Evolutionary conservation across 805 yeast genomes (phyloP).

Genomic region (Candida dajiaensis): DNA sequence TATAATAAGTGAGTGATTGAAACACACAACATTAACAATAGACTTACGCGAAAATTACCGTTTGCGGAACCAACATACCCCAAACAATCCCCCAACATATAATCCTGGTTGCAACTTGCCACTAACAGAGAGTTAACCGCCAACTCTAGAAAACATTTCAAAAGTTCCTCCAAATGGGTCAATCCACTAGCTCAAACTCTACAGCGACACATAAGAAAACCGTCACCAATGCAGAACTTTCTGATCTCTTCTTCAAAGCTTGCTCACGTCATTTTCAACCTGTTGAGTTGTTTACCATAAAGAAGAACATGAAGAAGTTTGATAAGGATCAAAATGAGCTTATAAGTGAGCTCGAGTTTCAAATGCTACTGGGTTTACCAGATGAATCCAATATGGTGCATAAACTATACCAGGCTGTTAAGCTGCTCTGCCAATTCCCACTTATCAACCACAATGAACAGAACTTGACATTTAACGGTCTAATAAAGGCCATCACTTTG

Average conservation of each 20-base stretch:
- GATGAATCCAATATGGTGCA: slow-evolving; percentile 25
- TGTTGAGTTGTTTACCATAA: slow-evolving; percentile 29
- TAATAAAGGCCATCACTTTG: slow-evolving; percentile 38
- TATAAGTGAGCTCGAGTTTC: slow-evolving; percentile 25
- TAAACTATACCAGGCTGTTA: slow-evolving; percentile 35
- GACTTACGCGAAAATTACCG: neutral
- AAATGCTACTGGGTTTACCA: slow-evolving; percentile 32
- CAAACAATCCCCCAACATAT: too few species aligned
- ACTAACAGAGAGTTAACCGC: too few species aligned
- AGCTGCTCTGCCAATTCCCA: slow-evolving; percentile 45
- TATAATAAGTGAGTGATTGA: too few species aligned
- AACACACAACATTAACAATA: too few species aligned
- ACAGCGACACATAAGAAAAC: slow-evolving; percentile 1
- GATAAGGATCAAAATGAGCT: slow-evolving; percentile 20
- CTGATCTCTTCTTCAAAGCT: slow-evolving; percentile 24
- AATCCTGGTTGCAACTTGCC: too few species aligned
- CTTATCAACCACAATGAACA: slow-evolving; percentile 30
- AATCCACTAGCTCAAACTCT: slow-evolving; percentile 13
- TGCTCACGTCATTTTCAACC: slow-evolving; percentile 28
- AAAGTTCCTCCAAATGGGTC: too few species aligned
- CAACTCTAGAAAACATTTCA: too few species aligned
- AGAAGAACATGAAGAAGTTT: slow-evolving; percentile 15
- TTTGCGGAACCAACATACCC: too few species aligned
- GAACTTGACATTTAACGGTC: slow-evolving; percentile 31
- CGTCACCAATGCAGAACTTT: slow-evolving; percentile 19